Evolutionary conservation across 805 yeast species (phyloP).

Genomic region (Myxozyma monticola): DNA sequence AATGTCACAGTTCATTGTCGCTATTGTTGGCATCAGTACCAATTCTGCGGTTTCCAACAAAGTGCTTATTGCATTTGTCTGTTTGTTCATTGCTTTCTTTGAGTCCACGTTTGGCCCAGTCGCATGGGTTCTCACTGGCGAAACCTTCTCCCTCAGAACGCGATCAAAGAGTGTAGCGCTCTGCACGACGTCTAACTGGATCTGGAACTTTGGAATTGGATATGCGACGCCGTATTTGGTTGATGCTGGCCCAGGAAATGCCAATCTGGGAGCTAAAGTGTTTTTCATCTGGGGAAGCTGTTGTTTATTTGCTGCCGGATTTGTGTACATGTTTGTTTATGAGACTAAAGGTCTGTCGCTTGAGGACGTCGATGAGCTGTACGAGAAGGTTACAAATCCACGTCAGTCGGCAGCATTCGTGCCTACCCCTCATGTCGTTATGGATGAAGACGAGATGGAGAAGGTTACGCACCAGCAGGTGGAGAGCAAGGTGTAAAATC

Average conservation of each 20-base stretch:
- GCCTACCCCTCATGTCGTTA: constrained; percentile 11
- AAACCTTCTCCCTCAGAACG: constrained; percentile 67
- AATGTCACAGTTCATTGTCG: constrained; percentile 64
- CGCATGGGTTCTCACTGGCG: constrained; percentile 66
- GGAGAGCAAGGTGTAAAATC: neutral
- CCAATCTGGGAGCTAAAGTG: constrained; percentile 53
- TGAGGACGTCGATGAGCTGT: constrained; percentile 67
- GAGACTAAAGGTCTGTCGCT: constrained; percentile 69
- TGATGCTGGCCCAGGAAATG: constrained; percentile 54
- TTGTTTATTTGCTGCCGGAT: constrained; percentile 37
- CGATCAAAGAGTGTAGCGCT: constrained; percentile 73
- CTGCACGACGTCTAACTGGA: constrained; percentile 77
- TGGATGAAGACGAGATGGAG: constrained; percentile 2
- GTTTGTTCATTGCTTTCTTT: constrained; percentile 68
- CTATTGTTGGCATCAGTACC: constrained; percentile 57
- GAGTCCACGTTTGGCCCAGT: constrained; percentile 86
- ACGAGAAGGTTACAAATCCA: constrained; percentile 39
- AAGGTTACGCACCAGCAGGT: neutral
- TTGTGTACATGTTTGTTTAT: constrained; percentile 57
- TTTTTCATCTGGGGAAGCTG: constrained; percentile 79
- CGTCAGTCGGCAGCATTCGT: constrained; percentile 5
- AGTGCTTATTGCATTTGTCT: constrained; percentile 54
- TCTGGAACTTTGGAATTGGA: constrained; percentile 71
- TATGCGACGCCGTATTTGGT: constrained; percentile 72
- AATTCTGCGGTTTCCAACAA: constrained; percentile 41